These are phyloP conservation scores for Oryza rufipogon DNA, from an alignment of 176 grass and related monocot genomes.

Conservation along the genomic window DNA sequence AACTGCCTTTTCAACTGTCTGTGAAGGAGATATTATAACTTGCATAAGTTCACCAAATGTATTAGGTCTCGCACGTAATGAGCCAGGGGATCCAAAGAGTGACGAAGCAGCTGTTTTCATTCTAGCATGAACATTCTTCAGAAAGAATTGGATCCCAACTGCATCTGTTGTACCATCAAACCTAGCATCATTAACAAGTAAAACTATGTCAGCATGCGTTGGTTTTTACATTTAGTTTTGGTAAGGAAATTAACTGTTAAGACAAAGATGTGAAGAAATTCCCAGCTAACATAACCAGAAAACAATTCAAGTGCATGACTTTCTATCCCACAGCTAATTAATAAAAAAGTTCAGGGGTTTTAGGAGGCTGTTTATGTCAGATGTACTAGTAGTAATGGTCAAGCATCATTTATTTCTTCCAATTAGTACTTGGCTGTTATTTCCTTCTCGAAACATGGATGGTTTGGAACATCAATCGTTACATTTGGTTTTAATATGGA, in stretches of 20 bases:
- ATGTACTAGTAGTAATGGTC: neutral
- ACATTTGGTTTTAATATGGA: neutral
- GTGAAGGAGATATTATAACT: slow-evolving; percentile 66
- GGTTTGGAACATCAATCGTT: neutral
- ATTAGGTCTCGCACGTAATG: slow-evolving; percentile 64
- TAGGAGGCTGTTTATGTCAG: neutral
- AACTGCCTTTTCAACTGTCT: slow-evolving; percentile 61
- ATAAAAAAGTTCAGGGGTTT: neutral
- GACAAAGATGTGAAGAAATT: neutral
- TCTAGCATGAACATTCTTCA: slow-evolving; percentile 77
- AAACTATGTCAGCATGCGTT: slow-evolving; percentile 4
- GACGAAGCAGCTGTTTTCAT: slow-evolving; percentile 61
- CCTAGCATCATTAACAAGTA: slow-evolving; percentile 46
- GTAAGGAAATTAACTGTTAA: neutral
- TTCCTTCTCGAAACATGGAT: neutral
- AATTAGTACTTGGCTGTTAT: neutral
- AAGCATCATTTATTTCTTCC: neutral
- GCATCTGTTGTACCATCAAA: slow-evolving; percentile 83
- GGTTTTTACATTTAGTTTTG: neutral
- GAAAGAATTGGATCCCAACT: slow-evolving; percentile 80
- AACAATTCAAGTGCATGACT: neutral
- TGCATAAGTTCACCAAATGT: slow-evolving; percentile 89
- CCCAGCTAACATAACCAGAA: neutral
- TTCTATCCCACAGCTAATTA: too few species aligned
- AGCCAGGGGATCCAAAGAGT: slow-evolving; percentile 63